Evolutionary conservation across 345 rosid species (phyloP), one percentile per base, ranked within the genome.

Genomic region (Capsella bursapastoris): DNA sequence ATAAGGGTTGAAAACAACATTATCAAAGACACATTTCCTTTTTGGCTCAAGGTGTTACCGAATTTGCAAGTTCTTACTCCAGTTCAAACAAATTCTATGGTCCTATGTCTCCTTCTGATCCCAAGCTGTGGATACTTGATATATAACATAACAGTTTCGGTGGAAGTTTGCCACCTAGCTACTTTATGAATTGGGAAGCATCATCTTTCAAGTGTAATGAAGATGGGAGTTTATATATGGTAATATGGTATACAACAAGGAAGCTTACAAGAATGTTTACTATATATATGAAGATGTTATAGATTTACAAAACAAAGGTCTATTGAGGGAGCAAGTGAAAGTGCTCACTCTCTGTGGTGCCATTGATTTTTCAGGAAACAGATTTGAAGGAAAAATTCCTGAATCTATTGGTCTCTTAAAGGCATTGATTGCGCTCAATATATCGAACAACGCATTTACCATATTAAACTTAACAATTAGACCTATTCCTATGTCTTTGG

Each of bases 381-480:
- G 2, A 48, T 0, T 64, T 32, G 12, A 32, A 64, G 69, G 57
- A 48, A 1, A 40, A 0, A 40, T 74, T 55, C 70, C 77, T 3
- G 70, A 64, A 64, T 64, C 77, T 2, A 31, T 72, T 14, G 71
- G 77, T n/a, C 50, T 65, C 14, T 64, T 73, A 66, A 73, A 56
- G 41, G 58, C 27, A 44, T 2, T 74, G 28, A 73, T 73, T 13
- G 70, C 58, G 0, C 77, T 73, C 50, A 73, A 73, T 65, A 45
- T 73, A 27, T 64, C 77, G 0, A 64, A 65, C 71, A 73, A 73
- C 4, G 71, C 71, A 0, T 64, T 73, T 29, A 64, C 77, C 14
- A 50, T 18, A 18, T 16, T 16, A 16, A 16, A 16, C 18, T 16
- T 16, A 16, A 16, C 18, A 16, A 16, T 16, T 16, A 16, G 77